Evolutionary conservation across 495 filamentous ascomycete genomes (phyloP).

Genomic region (Amniculicola lignicola): DNA sequence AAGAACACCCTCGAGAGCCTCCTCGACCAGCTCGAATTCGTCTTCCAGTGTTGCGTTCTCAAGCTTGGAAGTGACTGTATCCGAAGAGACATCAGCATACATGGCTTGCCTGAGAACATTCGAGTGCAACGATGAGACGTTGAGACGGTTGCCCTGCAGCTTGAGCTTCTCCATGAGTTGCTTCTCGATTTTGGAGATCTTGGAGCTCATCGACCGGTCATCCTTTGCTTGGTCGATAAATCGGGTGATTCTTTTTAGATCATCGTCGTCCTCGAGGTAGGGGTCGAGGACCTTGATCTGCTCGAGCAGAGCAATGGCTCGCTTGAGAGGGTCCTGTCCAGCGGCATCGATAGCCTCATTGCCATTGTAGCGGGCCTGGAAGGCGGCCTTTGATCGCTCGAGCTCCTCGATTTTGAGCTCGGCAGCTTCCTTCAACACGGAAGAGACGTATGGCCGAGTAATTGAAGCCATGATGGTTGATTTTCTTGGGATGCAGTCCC

Average conservation of each 20-base stretch:
- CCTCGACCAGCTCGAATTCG: slow-evolving; percentile 30
- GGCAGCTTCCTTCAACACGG: slow-evolving; percentile 8
- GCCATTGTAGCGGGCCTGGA: slow-evolving; percentile 4
- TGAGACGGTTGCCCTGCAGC: not conserved
- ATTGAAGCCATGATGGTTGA: slow-evolving; percentile 8
- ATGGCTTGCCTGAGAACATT: slow-evolving; percentile 20
- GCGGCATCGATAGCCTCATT: not conserved
- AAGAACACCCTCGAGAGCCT: slow-evolving; percentile 13
- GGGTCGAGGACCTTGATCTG: slow-evolving; percentile 25
- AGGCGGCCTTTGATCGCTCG: slow-evolving; percentile 1
- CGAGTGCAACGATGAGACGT: slow-evolving; percentile 12
- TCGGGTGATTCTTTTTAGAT: slow-evolving; percentile 13
- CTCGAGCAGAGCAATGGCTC: slow-evolving; percentile 12
- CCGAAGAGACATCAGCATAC: not conserved
- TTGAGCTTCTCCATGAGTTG: slow-evolving; percentile 11
- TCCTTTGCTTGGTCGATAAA: slow-evolving; percentile 25
- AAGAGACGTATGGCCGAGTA: slow-evolving; percentile 4
- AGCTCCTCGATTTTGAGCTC: slow-evolving; percentile 30
- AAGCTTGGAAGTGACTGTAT: slow-evolving; percentile 10
- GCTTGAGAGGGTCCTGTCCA: slow-evolving; percentile 6
- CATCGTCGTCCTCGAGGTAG: slow-evolving; percentile 19
- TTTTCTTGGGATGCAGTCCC: not conserved
- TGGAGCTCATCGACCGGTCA: slow-evolving; percentile 19
- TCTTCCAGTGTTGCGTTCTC: slow-evolving; percentile 15
- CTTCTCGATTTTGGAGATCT: slow-evolving; percentile 17